phyloP scores from a whole-genome alignment of 202 grass and related monocot genomes.

The Setaria italica region DNA sequence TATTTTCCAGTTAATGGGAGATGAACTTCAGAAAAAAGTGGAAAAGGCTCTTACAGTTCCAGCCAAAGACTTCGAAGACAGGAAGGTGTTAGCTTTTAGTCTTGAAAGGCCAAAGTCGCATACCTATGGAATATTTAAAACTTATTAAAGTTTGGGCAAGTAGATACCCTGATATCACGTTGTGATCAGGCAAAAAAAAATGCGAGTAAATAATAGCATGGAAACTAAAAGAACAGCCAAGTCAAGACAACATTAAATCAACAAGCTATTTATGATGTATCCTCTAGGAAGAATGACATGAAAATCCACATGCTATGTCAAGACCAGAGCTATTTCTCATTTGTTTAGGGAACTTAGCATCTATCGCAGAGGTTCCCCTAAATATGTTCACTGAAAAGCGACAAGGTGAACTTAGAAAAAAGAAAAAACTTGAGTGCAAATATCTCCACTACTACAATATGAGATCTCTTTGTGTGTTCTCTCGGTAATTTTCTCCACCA shows the following conservation, averaged over 20 bases:
- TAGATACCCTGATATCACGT: background rate
- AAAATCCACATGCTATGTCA: slow-evolving; percentile 27
- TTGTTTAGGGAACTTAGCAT: slow-evolving; percentile 21
- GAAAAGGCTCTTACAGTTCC: slow-evolving; percentile 82
- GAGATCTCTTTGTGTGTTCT: background rate
- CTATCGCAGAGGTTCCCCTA: background rate
- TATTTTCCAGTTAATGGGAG: slow-evolving; percentile 8
- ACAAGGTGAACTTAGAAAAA: background rate
- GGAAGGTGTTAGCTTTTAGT: slow-evolving; percentile 88
- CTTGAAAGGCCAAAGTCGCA: slow-evolving; percentile 98
- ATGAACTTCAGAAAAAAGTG: slow-evolving; percentile 23
- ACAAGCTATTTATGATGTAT: slow-evolving; percentile 14
- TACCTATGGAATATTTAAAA: slow-evolving; percentile 59
- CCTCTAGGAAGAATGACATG: slow-evolving; percentile 7
- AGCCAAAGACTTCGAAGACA: slow-evolving; percentile 96
- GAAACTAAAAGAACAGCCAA: slow-evolving; percentile 11
- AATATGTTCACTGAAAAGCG: background rate
- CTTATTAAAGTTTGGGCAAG: slow-evolving; percentile 29
- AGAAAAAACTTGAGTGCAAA: slow-evolving; percentile 18
- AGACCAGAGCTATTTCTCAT: slow-evolving; percentile 9
- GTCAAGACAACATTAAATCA: background rate
- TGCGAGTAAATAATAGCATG: background rate
- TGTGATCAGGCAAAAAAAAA: background rate
- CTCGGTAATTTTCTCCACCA: slow-evolving; percentile 14
- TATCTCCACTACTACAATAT: background rate